Evolutionary conservation across 352 stramenopile species (phyloP), one percentile per base, ranked within the genome.

Genomic region (Phytophthora fragariae): DNA sequence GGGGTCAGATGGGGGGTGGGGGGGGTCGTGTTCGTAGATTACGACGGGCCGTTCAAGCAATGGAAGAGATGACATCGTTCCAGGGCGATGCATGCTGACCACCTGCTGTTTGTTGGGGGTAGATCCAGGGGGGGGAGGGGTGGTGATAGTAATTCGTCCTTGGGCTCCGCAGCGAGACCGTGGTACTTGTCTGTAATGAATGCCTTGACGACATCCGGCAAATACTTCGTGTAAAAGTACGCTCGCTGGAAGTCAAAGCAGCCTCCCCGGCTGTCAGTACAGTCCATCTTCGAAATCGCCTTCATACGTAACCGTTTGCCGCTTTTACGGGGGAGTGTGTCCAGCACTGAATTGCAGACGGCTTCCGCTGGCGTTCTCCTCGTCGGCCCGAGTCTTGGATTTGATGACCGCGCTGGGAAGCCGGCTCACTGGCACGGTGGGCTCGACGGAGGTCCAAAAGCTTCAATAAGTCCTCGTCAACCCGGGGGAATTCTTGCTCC

Each of bases 291-390:
- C 0, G 35, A 67, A 3, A 67, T 47, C 9, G 8, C 52, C 24
- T 61, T 62, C 35, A 72, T 72, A 24, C 65, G 67, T 2, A 67
- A 15, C 3, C 9, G 9, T 17, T 72, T 72, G 2, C 53, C 37
- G 1, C 65, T 27, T 52, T 72, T 46, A 4, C 10, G 2, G 1
- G 57, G 31, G 4, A 66, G 27, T 1, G 31, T 12, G 8, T 33
- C 15, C 1, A 29, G 21, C 2, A 50, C 46, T 11, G 56, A 1
- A 65, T 8, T 6, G 59, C 46, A 11, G 59, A 21, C 17, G 37
- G 46, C 1, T 31, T n/a, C 9, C 29, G 29, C 4, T 52, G 39
- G 6, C 37, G 57, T 0, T 62, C 21, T 21, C 21, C 37, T 5
- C 39, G 57, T 1, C 57, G 56, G 5, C 5, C 9, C 39, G 29